Evolutionary conservation across 192 early-diverging fungal genomes (phyloP).

Genomic region (Entomortierella chlamydospora): DNA sequence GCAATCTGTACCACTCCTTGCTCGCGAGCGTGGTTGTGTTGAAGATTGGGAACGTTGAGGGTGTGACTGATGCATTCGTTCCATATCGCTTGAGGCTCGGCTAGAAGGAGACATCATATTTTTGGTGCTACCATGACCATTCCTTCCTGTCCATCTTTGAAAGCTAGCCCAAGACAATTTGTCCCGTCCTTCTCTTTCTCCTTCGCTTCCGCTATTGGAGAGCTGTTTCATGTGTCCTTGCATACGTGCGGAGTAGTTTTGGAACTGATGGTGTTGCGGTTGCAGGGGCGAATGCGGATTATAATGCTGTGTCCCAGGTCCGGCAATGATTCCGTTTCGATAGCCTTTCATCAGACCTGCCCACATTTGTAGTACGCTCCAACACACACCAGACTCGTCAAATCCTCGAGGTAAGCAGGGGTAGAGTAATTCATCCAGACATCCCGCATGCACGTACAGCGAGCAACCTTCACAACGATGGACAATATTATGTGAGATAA

Average conservation of each 20-base stretch:
- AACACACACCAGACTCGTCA: conserved; percentile 74
- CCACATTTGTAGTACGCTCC: conserved; percentile 79
- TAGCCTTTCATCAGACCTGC: conserved; percentile 81
- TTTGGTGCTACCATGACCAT: not conserved
- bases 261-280: conserved; percentile 19
- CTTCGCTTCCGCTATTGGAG: conserved; percentile 36
- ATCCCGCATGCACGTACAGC: conserved; percentile 61
- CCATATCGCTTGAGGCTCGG: conserved; percentile 2
- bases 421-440: conserved; percentile 62
- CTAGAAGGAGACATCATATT: conserved; percentile 4
- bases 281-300: conserved; percentile 11
- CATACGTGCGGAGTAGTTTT: not conserved
- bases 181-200: conserved; percentile 32
- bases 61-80: conserved; percentile 2
- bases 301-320: conserved; percentile 30
- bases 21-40: conserved; percentile 2
- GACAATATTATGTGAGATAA: conserved; percentile 16
- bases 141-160: conserved; percentile 37
- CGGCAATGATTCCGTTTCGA: conserved; percentile 64
- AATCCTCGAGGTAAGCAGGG: conserved; percentile 70
- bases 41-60: not conserved
- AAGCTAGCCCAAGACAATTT: conserved; percentile 49
- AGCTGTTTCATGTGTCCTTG: conserved; percentile 28
- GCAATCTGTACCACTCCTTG: conserved; percentile 16
- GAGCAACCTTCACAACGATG: conserved; percentile 57